Conservation (phyloP, 495 filamentous ascomycete species). For the Trichoderma reesei region DNA sequence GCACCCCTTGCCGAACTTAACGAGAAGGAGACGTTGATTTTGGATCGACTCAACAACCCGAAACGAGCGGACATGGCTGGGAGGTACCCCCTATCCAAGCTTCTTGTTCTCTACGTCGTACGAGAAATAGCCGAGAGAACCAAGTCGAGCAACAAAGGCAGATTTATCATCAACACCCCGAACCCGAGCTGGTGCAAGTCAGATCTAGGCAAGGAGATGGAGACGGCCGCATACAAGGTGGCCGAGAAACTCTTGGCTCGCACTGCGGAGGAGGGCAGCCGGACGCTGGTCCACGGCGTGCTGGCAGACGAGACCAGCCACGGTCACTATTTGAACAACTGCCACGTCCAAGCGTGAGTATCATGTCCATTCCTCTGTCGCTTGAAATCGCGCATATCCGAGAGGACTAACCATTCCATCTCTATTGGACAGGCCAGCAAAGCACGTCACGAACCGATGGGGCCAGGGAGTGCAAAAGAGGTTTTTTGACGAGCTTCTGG, state of each 20-base stretch:
- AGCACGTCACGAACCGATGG: conserved; percentile 21
- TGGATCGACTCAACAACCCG: conserved; percentile 13
- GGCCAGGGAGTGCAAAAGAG: conserved; percentile 36
- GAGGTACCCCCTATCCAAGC: conserved; percentile 41
- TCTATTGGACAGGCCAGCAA: conserved; percentile 21
- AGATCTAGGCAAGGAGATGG: conserved; percentile 12
- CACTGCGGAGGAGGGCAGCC: conserved; percentile 28
- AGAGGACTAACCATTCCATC: neutral
- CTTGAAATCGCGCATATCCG: neutral
- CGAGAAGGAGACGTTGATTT: conserved; percentile 8
- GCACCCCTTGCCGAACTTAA: conserved; percentile 13
- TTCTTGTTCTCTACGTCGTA: conserved; percentile 40
- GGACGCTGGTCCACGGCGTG: conserved; percentile 26
- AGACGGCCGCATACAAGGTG: conserved; percentile 8
- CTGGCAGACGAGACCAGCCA: conserved; percentile 22
- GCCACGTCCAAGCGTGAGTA: conserved; percentile 21
- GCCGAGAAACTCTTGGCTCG: conserved; percentile 24
- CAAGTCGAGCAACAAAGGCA: conserved; percentile 16
- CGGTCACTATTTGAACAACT: conserved; percentile 29
- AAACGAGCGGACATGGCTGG: conserved; percentile 11
- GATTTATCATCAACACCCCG: conserved; percentile 42
- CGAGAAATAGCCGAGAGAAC: conserved; percentile 33
- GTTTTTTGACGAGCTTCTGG: conserved; percentile 42
- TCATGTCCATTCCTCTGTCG: neutral
- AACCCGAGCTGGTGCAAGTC: conserved; percentile 34